phyloP scores from a whole-genome alignment of 2,329 filamentous ascomycete species.

The Exophiala lecanii-corni region DNA sequence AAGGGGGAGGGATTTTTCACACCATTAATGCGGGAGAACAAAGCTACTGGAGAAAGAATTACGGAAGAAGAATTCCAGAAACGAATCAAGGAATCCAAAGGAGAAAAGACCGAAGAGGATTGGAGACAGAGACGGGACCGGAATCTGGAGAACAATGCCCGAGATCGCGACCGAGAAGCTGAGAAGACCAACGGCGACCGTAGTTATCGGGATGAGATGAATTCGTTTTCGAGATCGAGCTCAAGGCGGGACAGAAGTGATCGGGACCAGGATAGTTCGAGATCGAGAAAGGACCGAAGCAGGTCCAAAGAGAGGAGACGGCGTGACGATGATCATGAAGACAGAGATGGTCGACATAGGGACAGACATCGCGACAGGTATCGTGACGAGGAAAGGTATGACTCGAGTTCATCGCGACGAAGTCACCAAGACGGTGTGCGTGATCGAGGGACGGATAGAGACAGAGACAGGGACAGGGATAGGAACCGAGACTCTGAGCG shows the following conservation, averaged over 20 bases:
- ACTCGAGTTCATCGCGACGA: constrained; percentile 24
- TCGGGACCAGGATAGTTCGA: constrained; percentile 21
- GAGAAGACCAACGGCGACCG: constrained; percentile 30
- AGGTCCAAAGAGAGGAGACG: constrained; percentile 36
- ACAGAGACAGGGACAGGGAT: constrained; percentile 22
- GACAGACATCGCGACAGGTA: constrained; percentile 29
- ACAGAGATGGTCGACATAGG: constrained; percentile 31
- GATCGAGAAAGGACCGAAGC: constrained; percentile 29
- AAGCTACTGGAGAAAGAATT: constrained; percentile 57
- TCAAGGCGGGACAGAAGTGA: constrained; percentile 34
- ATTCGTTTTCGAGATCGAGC: constrained; percentile 38
- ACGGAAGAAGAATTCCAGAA: constrained; percentile 58
- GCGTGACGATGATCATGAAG: constrained; percentile 31
- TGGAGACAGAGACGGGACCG: constrained; percentile 43
- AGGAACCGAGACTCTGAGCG: constrained; percentile 21
- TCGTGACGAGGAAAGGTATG: constrained; percentile 27
- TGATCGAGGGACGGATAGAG: constrained; percentile 27
- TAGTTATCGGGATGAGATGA: constrained; percentile 35
- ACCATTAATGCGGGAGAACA: constrained; percentile 58
- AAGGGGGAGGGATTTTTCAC: constrained; percentile 52
- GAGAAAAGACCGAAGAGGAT: constrained; percentile 39
- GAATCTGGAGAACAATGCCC: constrained; percentile 38
- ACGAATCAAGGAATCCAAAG: constrained; percentile 47
- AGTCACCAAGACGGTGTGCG: constrained; percentile 21
- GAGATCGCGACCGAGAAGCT: constrained; percentile 33